Evolutionary conservation across 2,329 filamentous ascomycete species (phyloP).

Genomic region (Aureobasidium zeae): DNA sequence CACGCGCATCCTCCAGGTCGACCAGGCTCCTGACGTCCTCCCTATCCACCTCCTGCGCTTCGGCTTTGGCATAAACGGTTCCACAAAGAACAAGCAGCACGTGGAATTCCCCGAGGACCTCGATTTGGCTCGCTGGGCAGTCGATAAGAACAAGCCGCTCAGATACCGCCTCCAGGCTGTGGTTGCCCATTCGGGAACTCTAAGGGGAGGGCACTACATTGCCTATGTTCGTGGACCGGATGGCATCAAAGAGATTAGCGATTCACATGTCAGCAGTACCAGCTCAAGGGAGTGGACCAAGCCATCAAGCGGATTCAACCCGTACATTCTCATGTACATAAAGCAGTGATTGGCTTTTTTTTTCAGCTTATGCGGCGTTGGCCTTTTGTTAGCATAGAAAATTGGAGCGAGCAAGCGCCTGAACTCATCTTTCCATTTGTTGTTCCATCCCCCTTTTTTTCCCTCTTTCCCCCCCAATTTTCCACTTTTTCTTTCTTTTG

Average conservation of each 20-base stretch:
- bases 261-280: conserved; percentile 5
- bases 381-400: too few species aligned
- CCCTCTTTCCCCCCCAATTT: too few species aligned
- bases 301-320: conserved; percentile 15
- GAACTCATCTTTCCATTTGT: too few species aligned
- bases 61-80: background rate
- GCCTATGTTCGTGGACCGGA: conserved; percentile 22
- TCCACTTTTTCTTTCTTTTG: too few species aligned
- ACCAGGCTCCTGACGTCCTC: conserved; percentile 19
- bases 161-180: conserved; percentile 19
- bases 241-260: conserved; percentile 16
- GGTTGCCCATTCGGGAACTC: conserved; percentile 18
- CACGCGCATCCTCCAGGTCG: conserved; percentile 12
- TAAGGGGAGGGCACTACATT: conserved; percentile 20
- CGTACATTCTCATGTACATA: conserved; percentile 19
- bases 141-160: background rate
- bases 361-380: too few species aligned
- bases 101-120: conserved; percentile 17
- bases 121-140: conserved; percentile 14
- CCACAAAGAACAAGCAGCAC: conserved; percentile 13
- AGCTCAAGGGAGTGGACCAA: conserved; percentile 8
- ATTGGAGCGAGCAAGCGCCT: too few species aligned
- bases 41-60: conserved; percentile 19
- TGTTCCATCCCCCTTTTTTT: too few species aligned
- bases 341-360: too few species aligned